A percentile compares a stretch with the other conserved stretches of the same genome.
Conservation (phyloP, 352 stramenopile genomes). For the Phytophthora melonis region DNA sequence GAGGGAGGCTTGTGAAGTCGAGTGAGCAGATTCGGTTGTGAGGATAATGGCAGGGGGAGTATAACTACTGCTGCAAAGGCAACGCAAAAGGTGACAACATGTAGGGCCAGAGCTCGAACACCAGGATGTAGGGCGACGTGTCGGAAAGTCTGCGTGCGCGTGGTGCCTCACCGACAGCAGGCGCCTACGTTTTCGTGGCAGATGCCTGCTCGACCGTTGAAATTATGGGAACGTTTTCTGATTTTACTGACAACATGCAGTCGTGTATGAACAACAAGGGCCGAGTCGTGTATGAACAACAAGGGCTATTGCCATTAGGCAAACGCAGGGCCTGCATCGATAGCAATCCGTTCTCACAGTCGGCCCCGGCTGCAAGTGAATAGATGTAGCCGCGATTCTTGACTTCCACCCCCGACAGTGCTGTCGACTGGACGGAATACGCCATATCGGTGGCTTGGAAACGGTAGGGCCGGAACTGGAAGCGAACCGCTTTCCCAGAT, state of each 20-base stretch:
- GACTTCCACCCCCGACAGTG: conserved; percentile 8
- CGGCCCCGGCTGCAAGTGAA: conserved; percentile 21
- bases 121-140: conserved; percentile 14
- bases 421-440: conserved; percentile 18
- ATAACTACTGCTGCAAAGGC: no score
- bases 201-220: conserved; percentile 14
- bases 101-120: conserved; percentile 14
- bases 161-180: conserved; percentile 34
- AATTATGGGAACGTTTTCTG: conserved; percentile 31
- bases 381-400: not conserved
- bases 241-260: conserved; percentile 33
- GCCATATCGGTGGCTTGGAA: conserved; percentile 16
- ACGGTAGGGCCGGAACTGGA: conserved; percentile 7
- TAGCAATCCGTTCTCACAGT: no score
- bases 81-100: no score
- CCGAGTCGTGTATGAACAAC: not conserved
- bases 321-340: no score
- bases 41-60: conserved; percentile 1
- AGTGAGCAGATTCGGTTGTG: conserved; percentile 36
- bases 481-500: conserved; percentile 21
- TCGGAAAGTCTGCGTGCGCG: conserved; percentile 19
- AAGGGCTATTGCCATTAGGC: not conserved
- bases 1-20: conserved; percentile 14
- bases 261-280: not conserved
- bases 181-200: conserved; percentile 21